A percentile compares a stretch with the other conserved stretches of the same genome.
Evolutionary conservation across 2,329 filamentous ascomycete genomes (phyloP).

Genomic region (Scytalidium sp.): DNA sequence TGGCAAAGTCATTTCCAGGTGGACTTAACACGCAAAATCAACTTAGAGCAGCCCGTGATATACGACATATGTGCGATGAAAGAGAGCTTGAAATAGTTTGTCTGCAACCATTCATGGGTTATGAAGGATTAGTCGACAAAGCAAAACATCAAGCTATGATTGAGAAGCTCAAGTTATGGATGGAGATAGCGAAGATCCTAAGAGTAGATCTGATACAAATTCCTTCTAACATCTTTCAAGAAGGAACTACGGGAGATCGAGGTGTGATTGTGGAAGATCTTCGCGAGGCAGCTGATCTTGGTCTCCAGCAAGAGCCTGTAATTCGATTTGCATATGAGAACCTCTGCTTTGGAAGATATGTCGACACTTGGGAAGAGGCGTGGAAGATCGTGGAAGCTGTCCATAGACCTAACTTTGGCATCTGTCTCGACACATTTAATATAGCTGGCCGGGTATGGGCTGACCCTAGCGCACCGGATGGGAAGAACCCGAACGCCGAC

Average conservation of each 20-base stretch:
- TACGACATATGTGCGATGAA: constrained; percentile 55
- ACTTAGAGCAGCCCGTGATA: constrained; percentile 47
- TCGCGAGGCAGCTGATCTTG: constrained; percentile 62
- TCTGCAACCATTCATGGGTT: constrained; percentile 75
- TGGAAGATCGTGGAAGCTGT: constrained; percentile 66
- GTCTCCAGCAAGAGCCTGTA: constrained; percentile 47
- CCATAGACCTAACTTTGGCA: constrained; percentile 66
- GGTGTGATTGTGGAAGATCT: constrained; percentile 61
- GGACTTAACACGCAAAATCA: constrained; percentile 36
- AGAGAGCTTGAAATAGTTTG: constrained; percentile 59
- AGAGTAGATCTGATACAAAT: constrained; percentile 70
- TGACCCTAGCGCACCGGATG: constrained; percentile 54
- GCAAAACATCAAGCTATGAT: constrained; percentile 53
- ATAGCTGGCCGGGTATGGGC: constrained; percentile 68
- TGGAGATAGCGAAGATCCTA: constrained; percentile 59
- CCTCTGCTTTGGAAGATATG: constrained; percentile 68
- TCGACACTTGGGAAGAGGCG: constrained; percentile 67
- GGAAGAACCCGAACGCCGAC: constrained; percentile 53
- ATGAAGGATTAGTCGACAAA: constrained; percentile 68
- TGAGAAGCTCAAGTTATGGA: constrained; percentile 67
- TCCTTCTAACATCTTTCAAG: constrained; percentile 63
- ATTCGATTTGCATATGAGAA: constrained; percentile 72
- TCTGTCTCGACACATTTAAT: constrained; percentile 77
- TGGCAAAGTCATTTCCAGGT: constrained; percentile 46
- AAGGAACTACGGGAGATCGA: constrained; percentile 43